Evolutionary conservation across 1,284 basidiomycete genomes (phyloP).

Genomic region (Fomitiporia mediterranea): DNA sequence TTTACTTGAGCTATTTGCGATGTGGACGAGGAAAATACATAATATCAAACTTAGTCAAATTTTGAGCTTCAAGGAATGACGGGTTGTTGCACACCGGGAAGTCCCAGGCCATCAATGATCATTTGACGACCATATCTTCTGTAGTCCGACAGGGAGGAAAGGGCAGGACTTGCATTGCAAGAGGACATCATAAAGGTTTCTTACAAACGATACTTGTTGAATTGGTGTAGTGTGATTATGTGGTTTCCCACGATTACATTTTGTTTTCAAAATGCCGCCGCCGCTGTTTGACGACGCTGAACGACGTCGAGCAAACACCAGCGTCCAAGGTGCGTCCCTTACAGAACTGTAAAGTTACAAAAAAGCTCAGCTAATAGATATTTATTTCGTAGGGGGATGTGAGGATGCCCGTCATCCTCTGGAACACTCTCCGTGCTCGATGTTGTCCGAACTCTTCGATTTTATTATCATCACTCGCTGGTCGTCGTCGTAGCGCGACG

Average conservation of each 20-base stretch:
- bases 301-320: neutral
- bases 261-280: neutral
- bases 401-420: constrained; percentile 6
- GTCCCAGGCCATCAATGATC: constrained; percentile 88
- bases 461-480: neutral
- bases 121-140: constrained; percentile 94
- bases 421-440: neutral
- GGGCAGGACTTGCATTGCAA: neutral
- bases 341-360: neutral
- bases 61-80: no score
- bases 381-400: neutral
- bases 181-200: neutral
- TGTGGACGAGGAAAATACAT: neutral
- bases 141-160: constrained; percentile 54
- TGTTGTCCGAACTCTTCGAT: neutral
- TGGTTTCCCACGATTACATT: neutral
- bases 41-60: no score
- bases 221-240: neutral
- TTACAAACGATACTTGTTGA: neutral
- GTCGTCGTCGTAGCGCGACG: constrained; percentile 2
- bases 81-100: constrained; percentile 51
- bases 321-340: neutral
- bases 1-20: constrained; percentile 71
- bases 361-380: neutral
- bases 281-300: neutral